Evolutionary conservation across 1,284 basidiomycete species (phyloP).

Genomic region (Puccinia triticina): DNA sequence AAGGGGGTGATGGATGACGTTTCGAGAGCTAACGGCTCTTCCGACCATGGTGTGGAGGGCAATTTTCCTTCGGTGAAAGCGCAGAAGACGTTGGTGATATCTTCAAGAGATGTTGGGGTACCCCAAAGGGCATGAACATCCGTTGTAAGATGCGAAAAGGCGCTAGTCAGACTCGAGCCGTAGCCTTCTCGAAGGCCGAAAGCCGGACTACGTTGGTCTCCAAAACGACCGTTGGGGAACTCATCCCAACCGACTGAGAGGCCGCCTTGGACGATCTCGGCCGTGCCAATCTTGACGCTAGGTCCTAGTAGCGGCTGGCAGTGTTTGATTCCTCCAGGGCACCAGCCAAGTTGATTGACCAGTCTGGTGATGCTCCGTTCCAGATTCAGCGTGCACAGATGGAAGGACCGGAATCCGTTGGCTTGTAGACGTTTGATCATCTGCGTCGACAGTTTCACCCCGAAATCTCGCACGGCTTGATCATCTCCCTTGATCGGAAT

Average conservation of each 20-base stretch:
- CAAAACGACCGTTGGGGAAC: constrained; percentile 64
- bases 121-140: constrained; percentile 72
- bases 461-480: constrained; percentile 85
- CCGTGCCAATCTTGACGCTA: neutral
- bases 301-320: constrained; percentile 15
- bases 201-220: constrained; percentile 62
- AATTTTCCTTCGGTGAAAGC: constrained; percentile 72
- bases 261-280: constrained; percentile 31
- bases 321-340: neutral
- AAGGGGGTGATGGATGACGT: constrained; percentile 78
- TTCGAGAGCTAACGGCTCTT: constrained; percentile 79
- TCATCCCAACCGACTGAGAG: constrained; percentile 56
- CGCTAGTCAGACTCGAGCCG: constrained; percentile 51
- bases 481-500: constrained; percentile 76
- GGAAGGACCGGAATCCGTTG: constrained; percentile 76
- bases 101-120: constrained; percentile 69
- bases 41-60: constrained; percentile 84
- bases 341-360: constrained; percentile 76
- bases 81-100: constrained; percentile 79
- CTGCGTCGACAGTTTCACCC: constrained; percentile 65
- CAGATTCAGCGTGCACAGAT: constrained; percentile 95
- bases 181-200: constrained; percentile 61
- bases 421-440: constrained; percentile 72
- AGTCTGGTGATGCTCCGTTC: constrained; percentile 93
- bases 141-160: constrained; percentile 47